These are phyloP conservation scores for Candida pseudoviswanathii DNA, from an alignment of 1,139 yeast genomes.

Conservation along the genomic window DNA sequence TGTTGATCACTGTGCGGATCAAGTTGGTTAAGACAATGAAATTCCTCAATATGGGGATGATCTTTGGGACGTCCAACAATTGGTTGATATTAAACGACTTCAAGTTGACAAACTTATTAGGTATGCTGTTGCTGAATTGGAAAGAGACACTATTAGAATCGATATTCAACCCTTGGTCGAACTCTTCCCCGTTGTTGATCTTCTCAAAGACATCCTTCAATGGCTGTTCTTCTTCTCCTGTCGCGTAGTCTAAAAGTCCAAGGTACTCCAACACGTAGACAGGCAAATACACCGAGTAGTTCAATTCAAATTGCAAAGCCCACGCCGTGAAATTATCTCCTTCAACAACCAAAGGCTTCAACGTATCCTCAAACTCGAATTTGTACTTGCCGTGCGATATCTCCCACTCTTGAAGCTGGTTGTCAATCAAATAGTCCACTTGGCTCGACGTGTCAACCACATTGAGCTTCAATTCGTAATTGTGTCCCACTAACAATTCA, in stretches of 20 bases:
- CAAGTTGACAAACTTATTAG: constrained; percentile 23
- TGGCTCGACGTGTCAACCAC: constrained; percentile 9
- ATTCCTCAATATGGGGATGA: constrained; percentile 36
- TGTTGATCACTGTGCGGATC: constrained; percentile 13
- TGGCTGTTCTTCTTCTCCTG: not conserved
- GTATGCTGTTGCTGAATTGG: constrained; percentile 12
- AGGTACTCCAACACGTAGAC: constrained; percentile 31
- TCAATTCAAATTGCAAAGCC: constrained; percentile 27
- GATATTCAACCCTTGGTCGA: constrained; percentile 12
- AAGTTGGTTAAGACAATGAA: constrained; percentile 31
- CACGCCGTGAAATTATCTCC: constrained; percentile 15
- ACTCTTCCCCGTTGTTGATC: constrained; percentile 24
- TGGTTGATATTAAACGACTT: constrained; percentile 24
- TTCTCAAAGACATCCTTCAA: constrained; percentile 17
- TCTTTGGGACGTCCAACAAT: constrained; percentile 25
- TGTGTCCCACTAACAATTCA: constrained; percentile 17
- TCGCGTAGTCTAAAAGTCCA: constrained; percentile 23
- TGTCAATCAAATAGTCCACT: constrained; percentile 24
- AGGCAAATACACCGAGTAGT: constrained; percentile 31
- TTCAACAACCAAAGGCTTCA: constrained; percentile 9
- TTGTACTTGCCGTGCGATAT: constrained; percentile 6
- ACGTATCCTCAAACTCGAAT: constrained; percentile 14
- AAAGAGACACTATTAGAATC: constrained; percentile 9
- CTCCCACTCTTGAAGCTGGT: constrained; percentile 25
- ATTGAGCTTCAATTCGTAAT: constrained; percentile 14